Evolutionary conservation across 352 stramenopile species (phyloP), one percentile per base, ranked within the genome.

Genomic region (Pythium rhizo-oryzae): DNA sequence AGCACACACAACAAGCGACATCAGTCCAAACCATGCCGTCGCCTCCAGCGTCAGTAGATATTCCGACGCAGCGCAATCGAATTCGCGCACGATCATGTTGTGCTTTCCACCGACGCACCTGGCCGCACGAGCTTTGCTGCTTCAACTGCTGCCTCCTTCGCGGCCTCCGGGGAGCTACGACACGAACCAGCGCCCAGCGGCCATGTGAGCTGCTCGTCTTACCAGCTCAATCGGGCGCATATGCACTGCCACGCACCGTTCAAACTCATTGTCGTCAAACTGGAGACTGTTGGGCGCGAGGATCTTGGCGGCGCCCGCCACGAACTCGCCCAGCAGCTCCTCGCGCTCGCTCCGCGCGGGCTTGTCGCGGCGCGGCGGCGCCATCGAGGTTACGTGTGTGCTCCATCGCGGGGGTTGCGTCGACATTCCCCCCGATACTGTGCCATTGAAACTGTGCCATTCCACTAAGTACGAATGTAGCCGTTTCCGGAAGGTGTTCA

Each of bases 251-350:
- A 52, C 62, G 19, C 24, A 93, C 84, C 77, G 66, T 62, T 93
- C 78, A 57, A 93, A 91, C 62, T 93, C 85, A 37, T 89, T 71
- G 59, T 89, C 80, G 63, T 90, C 89, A 59, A 91, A 89, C 65
- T 87, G 85, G 39, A 93, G 62, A 52, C 80, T 90, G 56, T 93
- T 93, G 39, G 85, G 85, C 30, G 81, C 78, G 18, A 93, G 66
- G 15, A 93, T 67, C 60, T 87, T 77, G 51, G 73, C 71, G 2
- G 80, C 80, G 21, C 76, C 76, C 24, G 76, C 70, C 33, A 81
- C 73, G 33, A 90, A 67, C 55, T 71, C 65, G 5, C 59, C 67
- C 47, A 90, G 58, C 47, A 76, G 30, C 24, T 71, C 69, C 21
- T 74, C 68, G 6, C 59, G 33, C 50, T 71, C 69, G 23, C 62